phyloP scores from a whole-genome alignment of 768 basidiomycete genomes.

The Hypsizygus marmoreus region DNA sequence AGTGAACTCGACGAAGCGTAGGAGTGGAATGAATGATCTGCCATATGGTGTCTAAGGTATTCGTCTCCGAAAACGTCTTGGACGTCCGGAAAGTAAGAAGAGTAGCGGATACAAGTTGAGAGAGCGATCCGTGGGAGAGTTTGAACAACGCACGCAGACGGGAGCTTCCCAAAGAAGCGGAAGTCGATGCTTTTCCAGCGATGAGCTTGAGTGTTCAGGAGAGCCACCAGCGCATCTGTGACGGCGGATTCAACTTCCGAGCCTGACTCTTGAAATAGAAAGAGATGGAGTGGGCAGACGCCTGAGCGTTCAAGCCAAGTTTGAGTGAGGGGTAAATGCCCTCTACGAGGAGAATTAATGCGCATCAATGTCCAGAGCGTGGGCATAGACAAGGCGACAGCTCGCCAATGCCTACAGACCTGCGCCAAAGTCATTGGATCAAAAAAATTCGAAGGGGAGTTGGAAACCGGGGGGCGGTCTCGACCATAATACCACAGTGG shows the following conservation, averaged over 20 bases:
- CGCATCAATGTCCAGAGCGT: constrained; percentile 11
- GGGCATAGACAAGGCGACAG: constrained; percentile 5
- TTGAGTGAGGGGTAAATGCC: constrained; percentile 3
- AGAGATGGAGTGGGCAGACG: constrained; percentile 4
- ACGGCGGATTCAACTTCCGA: not conserved
- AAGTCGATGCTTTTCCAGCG: constrained; percentile 15
- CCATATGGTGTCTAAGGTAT: constrained; percentile 3
- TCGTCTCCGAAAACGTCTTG: too few relatives aligned
- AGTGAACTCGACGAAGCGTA: not conserved
- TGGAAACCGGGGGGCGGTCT: constrained; percentile 5
- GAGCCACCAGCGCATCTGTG: constrained; percentile 4
- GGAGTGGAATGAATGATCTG: not conserved
- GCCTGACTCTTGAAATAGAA: constrained; percentile 1
- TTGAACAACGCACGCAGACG: too few relatives aligned
- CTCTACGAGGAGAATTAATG: not conserved
- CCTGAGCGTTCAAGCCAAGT: constrained; percentile 8
- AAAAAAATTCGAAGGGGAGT: not conserved
- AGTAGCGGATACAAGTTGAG: too few relatives aligned
- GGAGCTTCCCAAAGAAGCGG: not conserved
- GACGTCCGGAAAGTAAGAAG: too few relatives aligned
- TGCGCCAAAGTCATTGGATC: constrained; percentile 13
- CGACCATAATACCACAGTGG: too few relatives aligned
- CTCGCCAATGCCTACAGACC: constrained; percentile 10
- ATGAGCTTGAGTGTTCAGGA: constrained; percentile 5
- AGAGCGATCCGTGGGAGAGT: too few relatives aligned